These are phyloP conservation scores for Vitis labrusca DNA, from an alignment of 164 flowering plant genomes.

Conservation along the genomic window DNA sequence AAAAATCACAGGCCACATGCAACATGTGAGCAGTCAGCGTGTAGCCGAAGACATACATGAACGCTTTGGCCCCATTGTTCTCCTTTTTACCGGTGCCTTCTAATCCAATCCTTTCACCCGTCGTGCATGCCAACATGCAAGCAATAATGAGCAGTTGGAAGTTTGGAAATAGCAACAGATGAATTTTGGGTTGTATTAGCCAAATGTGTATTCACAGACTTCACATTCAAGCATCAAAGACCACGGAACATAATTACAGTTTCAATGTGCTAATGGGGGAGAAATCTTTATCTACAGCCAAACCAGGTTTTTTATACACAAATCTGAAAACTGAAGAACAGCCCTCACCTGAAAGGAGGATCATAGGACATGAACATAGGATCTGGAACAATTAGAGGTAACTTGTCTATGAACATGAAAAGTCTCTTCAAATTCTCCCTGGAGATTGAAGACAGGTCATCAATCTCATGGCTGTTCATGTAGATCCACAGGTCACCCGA, in stretches of 20 bases:
- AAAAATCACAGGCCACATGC: no score
- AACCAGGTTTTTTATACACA: slow-evolving; percentile 10
- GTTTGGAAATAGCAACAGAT: no score
- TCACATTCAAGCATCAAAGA: neutral
- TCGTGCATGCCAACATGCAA: no score
- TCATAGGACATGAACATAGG: slow-evolving; percentile 45
- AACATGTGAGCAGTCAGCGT: no score
- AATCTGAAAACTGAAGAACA: neutral
- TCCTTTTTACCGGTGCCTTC: no score
- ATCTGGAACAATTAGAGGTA: slow-evolving; percentile 73
- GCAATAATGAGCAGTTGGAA: no score
- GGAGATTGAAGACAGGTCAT: slow-evolving; percentile 48
- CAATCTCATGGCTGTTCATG: slow-evolving; percentile 46
- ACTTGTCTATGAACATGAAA: slow-evolving; percentile 63
- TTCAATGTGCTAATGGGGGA: neutral
- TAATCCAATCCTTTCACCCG: no score
- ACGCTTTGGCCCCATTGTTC: no score
- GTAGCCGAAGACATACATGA: no score
- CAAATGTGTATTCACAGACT: neutral
- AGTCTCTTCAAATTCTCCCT: slow-evolving; percentile 72
- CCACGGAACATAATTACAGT: slow-evolving; percentile 10
- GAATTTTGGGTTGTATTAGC: neutral
- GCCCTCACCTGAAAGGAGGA: slow-evolving; percentile 41
- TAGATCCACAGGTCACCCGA: slow-evolving; percentile 87
- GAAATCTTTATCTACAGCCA: slow-evolving; percentile 6